phyloP scores from a whole-genome alignment of 371 early-diverging fungal species.

The Rhizopus microsporus region DNA sequence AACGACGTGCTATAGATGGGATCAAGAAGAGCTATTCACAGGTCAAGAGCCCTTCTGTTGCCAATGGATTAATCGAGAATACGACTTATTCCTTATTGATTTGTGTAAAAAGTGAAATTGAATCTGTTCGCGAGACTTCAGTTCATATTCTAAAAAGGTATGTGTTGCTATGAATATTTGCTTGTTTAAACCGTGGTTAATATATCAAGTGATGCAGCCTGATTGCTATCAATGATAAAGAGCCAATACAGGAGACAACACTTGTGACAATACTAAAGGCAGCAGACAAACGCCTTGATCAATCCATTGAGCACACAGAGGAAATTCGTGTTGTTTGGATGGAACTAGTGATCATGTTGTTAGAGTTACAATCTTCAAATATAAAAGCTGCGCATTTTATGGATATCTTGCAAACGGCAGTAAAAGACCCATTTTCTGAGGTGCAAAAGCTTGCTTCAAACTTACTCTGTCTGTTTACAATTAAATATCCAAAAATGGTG shows the following conservation, averaged over 20 bases:
- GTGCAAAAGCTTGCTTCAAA: slow-evolving; percentile 23
- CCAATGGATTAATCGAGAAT: slow-evolving; percentile 9
- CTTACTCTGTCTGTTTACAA: slow-evolving; percentile 15
- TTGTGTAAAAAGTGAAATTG: slow-evolving; percentile 29
- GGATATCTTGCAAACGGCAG: slow-evolving; percentile 19
- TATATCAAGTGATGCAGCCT: slow-evolving; percentile 5
- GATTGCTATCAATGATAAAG: slow-evolving; percentile 1
- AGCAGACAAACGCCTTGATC: not conserved
- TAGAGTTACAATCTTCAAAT: slow-evolving; percentile 1
- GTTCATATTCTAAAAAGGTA: slow-evolving; percentile 24
- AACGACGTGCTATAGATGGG: slow-evolving; percentile 23
- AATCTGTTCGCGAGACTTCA: slow-evolving; percentile 29
- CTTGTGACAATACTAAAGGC: not conserved
- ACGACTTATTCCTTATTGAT: slow-evolving; percentile 5
- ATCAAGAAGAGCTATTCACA: slow-evolving; percentile 13
- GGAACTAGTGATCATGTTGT: slow-evolving; percentile 3
- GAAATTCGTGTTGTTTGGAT: slow-evolving; percentile 32
- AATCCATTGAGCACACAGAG: slow-evolving; percentile 25
- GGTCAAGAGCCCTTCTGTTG: slow-evolving; percentile 12
- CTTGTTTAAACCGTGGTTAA: not conserved
- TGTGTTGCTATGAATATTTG: not conserved
- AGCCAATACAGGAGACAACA: not conserved
- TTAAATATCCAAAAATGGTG: slow-evolving; percentile 12
- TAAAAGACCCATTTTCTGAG: slow-evolving; percentile 31
- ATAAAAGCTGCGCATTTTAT: slow-evolving; percentile 11